These are phyloP conservation scores for Medicago ruthenica DNA, from an alignment of 306 rosid genomes.

Conservation along the genomic window DNA sequence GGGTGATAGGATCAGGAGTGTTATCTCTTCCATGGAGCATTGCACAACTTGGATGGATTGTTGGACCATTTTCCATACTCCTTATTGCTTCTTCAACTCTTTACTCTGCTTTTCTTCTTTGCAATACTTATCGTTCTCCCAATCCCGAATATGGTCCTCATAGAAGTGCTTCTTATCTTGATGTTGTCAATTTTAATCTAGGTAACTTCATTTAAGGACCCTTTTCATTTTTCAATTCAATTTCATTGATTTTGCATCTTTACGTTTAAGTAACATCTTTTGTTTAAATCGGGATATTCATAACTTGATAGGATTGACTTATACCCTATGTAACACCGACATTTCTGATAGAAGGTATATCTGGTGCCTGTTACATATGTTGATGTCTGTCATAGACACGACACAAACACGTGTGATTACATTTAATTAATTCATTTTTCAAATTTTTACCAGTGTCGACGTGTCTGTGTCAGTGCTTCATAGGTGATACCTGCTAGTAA, in stretches of 20 bases:
- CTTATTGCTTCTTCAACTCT: constrained; percentile 54
- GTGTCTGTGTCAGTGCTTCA: too few species aligned
- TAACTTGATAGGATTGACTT: too few species aligned
- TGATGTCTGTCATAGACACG: too few species aligned
- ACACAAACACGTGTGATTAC: too few species aligned
- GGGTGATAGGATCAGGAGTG: constrained; percentile 70
- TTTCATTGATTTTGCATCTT: background rate
- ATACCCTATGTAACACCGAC: too few species aligned
- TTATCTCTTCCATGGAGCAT: constrained; percentile 60
- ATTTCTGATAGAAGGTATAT: too few species aligned
- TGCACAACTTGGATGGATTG: constrained; percentile 68
- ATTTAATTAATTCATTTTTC: too few species aligned
- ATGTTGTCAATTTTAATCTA: constrained; percentile 47
- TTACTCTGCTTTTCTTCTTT: constrained; percentile 51
- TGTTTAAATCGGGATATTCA: too few species aligned
- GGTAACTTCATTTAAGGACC: constrained; percentile 22
- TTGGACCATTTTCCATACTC: constrained; percentile 52
- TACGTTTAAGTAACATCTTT: too few species aligned
- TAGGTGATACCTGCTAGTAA: background rate
- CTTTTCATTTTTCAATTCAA: background rate
- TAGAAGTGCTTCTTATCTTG: constrained; percentile 51
- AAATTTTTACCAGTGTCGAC: too few species aligned
- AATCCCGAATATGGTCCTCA: constrained; percentile 54
- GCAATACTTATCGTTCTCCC: constrained; percentile 55
- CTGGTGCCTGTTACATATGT: too few species aligned